Percentiles rank a stretch among this genome's conserved stretches.
Evolutionary conservation across 179 eudicot genomes (phyloP).

Genomic region (Sideroxylon spinosum): DNA sequence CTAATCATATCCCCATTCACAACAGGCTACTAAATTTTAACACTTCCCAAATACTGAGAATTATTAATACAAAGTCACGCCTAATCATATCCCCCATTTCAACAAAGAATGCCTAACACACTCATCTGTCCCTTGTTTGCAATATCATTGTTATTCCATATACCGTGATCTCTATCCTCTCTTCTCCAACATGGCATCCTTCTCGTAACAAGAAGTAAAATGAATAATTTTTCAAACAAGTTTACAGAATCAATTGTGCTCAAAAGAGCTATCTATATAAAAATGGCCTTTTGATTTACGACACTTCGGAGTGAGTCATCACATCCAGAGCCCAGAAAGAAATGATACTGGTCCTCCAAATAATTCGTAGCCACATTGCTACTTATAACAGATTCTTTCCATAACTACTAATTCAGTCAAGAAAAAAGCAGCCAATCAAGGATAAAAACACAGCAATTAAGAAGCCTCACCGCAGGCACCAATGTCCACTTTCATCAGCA

Average conservation of each 20-base stretch:
- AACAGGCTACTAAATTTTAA: no score
- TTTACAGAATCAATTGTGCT: no score
- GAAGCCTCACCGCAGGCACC: constrained; percentile 33
- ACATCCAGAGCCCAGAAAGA: neutral
- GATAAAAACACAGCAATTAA: constrained; percentile 17
- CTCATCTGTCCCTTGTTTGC: neutral
- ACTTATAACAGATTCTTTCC: neutral
- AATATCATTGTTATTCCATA: neutral
- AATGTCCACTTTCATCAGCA: constrained; percentile 24
- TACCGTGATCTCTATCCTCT: neutral
- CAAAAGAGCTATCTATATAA: no score
- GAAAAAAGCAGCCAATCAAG: constrained; percentile 10
- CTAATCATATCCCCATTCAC: no score
- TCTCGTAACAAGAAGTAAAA: neutral
- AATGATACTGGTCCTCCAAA: neutral
- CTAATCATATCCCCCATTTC: neutral
- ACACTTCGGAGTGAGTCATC: neutral
- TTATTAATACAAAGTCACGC: neutral
- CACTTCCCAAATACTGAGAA: neutral
- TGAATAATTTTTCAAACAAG: neutral
- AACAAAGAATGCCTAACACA: neutral
- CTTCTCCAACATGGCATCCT: neutral
- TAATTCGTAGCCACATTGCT: neutral
- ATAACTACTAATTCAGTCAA: constrained; percentile 3
- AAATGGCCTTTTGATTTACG: neutral